Evolutionary conservation across 1,284 basidiomycete genomes (phyloP).

Genomic region (Moniliophthora roreri): DNA sequence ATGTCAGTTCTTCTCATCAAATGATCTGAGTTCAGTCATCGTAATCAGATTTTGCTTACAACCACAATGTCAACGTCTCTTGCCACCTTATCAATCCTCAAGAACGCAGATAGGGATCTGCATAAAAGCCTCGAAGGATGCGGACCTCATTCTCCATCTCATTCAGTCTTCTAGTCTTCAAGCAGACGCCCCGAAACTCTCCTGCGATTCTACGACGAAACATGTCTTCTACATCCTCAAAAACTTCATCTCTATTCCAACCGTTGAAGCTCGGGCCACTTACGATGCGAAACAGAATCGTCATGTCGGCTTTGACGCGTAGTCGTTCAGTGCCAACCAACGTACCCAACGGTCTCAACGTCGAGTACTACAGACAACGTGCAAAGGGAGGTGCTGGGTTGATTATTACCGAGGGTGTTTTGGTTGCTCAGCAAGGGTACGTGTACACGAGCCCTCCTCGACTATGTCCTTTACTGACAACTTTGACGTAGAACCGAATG

Average conservation of each 20-base stretch:
- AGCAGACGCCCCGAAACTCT: too few species aligned
- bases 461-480: constrained; percentile 14
- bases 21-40: too few species aligned
- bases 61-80: too few species aligned
- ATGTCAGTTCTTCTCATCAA: too few species aligned
- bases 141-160: too few species aligned
- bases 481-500: constrained; percentile 38
- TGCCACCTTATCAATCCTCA: too few species aligned
- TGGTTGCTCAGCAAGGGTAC: constrained; percentile 40
- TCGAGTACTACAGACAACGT: constrained; percentile 47
- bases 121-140: too few species aligned
- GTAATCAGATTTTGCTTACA: too few species aligned
- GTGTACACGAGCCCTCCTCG: constrained; percentile 11
- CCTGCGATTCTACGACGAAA: too few species aligned
- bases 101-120: too few species aligned
- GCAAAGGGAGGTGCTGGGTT: constrained; percentile 34
- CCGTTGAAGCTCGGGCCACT: constrained; percentile 8
- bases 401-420: constrained; percentile 43
- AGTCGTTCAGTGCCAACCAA: constrained; percentile 29
- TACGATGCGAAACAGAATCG: constrained; percentile 24
- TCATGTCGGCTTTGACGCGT: constrained; percentile 34
- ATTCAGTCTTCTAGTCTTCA: too few species aligned
- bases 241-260: neutral
- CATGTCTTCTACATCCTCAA: too few species aligned
- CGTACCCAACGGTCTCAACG: constrained; percentile 31